Evolutionary conservation across 1,284 basidiomycete genomes (phyloP), one percentile per base, ranked within the genome.

Genomic region (Pulveroboletus sp.): DNA sequence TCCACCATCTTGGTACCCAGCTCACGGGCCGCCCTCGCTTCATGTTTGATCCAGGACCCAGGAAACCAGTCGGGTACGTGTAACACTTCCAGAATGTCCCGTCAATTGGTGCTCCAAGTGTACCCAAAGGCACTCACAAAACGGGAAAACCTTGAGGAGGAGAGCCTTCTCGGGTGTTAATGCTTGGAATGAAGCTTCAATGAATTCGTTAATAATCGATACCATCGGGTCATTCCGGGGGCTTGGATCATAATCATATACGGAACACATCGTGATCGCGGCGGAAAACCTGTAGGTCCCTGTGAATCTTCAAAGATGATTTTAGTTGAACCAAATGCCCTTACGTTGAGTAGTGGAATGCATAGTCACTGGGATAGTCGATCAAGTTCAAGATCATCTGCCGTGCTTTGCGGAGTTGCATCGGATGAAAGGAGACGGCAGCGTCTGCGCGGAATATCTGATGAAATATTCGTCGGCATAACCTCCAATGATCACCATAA

Each of bases 201-300:
- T 3, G 33, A 71, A 70, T 0, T 50, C 38, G n/a, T 66, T 38
- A 11, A 69, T 59, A 10, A 52, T 51, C 1, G 59, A 58, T 14
- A 72, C 51, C 33, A 70, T 59, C 2, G 33, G 46, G 24, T 69
- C 70, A n/a, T 58, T 46, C 10, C 8, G 46, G 15, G 60, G 62
- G 3, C 31, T 64, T 24, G 67, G 69, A n/a, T 69, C 63, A 22
- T 68, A 68, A 47, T 62, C 65, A 39, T 68, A 68, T 28, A 65
- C 9, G 11, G 64, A 51, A 29, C 42, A 48, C 63, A 68, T 66
- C 2, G 59, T 44, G 17, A 62, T 44, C 3, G 58, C 49, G 4
- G 57, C 56, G 14, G 63, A n/a, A 39, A 68, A 71, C 14, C 66
- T 64, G 25, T 29, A 29, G 3, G 26, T 26, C 4, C 5, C 6